Percentiles rank a stretch among this genome's conserved stretches.
Evolutionary conservation across 768 basidiomycete species (phyloP).

Genomic region (Thelephora aurantiotincta): DNA sequence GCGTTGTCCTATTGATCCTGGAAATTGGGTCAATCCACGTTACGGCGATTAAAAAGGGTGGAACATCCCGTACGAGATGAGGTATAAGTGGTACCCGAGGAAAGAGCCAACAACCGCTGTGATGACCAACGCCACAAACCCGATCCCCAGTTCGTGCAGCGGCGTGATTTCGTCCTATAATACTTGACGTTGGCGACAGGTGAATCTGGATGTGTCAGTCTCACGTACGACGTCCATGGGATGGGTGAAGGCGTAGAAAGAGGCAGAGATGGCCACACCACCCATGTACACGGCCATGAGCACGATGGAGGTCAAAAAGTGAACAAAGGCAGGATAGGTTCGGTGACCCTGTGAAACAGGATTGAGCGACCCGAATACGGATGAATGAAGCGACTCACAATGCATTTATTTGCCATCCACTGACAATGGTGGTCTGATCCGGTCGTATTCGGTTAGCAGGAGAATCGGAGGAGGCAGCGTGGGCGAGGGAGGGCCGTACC

Average conservation of each 20-base stretch:
- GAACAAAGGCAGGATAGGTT: constrained; percentile 62
- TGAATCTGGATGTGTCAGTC: neutral
- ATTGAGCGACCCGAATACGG: neutral
- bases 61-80: constrained; percentile 43
- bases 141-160: constrained; percentile 54
- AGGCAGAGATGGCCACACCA: constrained; percentile 32
- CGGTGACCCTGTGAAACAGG: constrained; percentile 46
- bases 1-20: constrained; percentile 79
- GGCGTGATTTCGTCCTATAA: constrained; percentile 51
- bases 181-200: neutral
- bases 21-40: neutral
- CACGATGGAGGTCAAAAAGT: constrained; percentile 50
- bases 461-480: neutral
- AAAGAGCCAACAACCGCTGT: constrained; percentile 63
- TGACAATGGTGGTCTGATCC: constrained; percentile 78
- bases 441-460: neutral
- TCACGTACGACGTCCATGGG: constrained; percentile 44
- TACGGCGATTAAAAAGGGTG: neutral
- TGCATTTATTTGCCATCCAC: constrained; percentile 67
- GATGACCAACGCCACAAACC: constrained; percentile 45
- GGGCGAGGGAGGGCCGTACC: constrained; percentile 35
- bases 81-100: constrained; percentile 60
- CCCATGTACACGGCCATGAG: constrained; percentile 50
- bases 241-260: constrained; percentile 54
- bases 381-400: constrained; percentile 32